A percentile compares a stretch with the other conserved stretches of the same genome.
These are phyloP conservation scores for Aspergillus pseudotamarii DNA, from an alignment of 2,329 filamentous ascomycete genomes.

Conservation along the genomic window DNA sequence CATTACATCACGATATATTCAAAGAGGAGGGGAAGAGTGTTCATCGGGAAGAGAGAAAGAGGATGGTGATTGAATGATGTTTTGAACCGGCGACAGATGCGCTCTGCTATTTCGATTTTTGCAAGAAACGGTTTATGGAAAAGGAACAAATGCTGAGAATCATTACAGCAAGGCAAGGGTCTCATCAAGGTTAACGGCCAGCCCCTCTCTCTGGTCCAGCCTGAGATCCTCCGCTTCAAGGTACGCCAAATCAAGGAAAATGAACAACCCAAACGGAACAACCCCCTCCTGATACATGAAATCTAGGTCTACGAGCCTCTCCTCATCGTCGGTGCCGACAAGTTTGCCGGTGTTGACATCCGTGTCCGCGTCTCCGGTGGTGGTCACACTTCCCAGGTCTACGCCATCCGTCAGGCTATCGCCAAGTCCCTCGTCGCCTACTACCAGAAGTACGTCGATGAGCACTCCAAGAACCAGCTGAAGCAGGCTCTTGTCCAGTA, in stretches of 20 bases:
- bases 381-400: constrained; percentile 97
- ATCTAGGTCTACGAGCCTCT: constrained; percentile 93
- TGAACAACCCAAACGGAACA: background rate
- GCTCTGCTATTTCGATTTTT: background rate
- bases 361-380: constrained; percentile 93
- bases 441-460: constrained; percentile 99
- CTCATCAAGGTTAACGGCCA: constrained; percentile 99
- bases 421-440: constrained; percentile 96
- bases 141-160: constrained; percentile 31
- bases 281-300: constrained; percentile 5
- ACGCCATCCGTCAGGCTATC: constrained; percentile 98
- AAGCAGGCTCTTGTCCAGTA: constrained; percentile 96
- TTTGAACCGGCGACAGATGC: constrained; percentile 8
- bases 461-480: constrained; percentile 99
- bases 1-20: constrained; percentile 7
- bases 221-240: constrained; percentile 98
- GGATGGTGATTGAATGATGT: background rate
- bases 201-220: constrained; percentile 90
- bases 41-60: constrained; percentile 10
- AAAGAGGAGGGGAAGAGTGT: constrained; percentile 15
- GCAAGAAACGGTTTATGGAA: background rate
- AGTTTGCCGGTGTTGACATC: constrained; percentile 96
- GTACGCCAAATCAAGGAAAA: constrained; percentile 49
- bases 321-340: constrained; percentile 95
- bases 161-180: constrained; percentile 71